Conservation (phyloP, 2,329 filamentous ascomycete species). For the Aaosphaeria pasadenensis region DNA sequence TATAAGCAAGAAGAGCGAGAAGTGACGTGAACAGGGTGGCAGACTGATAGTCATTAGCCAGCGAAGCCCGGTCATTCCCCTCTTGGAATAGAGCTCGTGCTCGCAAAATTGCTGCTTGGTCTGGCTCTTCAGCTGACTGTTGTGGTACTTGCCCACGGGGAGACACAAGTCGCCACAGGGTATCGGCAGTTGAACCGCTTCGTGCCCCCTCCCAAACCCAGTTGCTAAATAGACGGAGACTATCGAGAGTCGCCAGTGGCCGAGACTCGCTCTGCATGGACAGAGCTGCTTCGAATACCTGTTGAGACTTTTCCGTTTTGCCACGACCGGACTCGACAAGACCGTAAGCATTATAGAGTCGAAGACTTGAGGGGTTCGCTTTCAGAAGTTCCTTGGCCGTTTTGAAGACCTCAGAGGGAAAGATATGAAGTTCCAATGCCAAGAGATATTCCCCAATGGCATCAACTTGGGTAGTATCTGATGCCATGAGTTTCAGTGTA, state of each 20-base stretch:
- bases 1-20: conserved; percentile 65
- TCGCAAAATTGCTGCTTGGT: conserved; percentile 13
- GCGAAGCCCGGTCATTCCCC: conserved; percentile 54
- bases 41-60: conserved; percentile 34
- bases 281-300: conserved; percentile 68
- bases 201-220: conserved; percentile 65
- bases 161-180: conserved; percentile 33
- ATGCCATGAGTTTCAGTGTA: conserved; percentile 58
- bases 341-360: conserved; percentile 77
- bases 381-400: conserved; percentile 73
- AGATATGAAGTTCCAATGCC: conserved; percentile 60
- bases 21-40: conserved; percentile 60
- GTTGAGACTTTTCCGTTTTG: conserved; percentile 57
- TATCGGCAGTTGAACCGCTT: conserved; percentile 29
- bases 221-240: conserved; percentile 54
- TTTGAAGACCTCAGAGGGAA: conserved; percentile 59
- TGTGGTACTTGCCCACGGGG: conserved; percentile 16
- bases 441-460: conserved; percentile 67
- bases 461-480: conserved; percentile 33
- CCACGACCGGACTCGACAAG: conserved; percentile 63
- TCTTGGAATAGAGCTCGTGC: conserved; percentile 10
- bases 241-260: conserved; percentile 51
- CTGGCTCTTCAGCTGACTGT: conserved; percentile 4
- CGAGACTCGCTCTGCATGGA: conserved; percentile 49
- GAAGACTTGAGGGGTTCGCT: conserved; percentile 58